A percentile compares a stretch with the other conserved stretches of the same genome.
Conservation (phyloP, 2,329 filamentous ascomycete species). For the Aspergillus ustus region DNA sequence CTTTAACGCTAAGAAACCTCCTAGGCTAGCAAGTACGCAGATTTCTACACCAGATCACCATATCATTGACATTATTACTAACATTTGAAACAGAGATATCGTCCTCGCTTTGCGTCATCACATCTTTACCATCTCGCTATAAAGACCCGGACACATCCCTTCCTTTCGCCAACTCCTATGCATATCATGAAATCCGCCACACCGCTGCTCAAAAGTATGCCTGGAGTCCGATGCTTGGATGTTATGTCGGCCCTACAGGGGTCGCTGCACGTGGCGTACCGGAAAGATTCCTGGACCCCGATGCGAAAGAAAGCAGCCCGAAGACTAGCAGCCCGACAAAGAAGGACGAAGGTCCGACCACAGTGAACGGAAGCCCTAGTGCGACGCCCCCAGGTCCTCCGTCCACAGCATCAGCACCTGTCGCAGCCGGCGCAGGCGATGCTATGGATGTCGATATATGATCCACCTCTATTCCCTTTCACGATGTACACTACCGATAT, state of each 20-base stretch:
- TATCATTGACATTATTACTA: conserved; percentile 8
- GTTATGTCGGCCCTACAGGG: conserved; percentile 73
- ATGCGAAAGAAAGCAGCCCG: conserved; percentile 20
- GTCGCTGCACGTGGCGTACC: conserved; percentile 75
- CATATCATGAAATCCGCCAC: conserved; percentile 77
- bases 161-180: conserved; percentile 76
- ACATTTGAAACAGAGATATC: conserved; percentile 44
- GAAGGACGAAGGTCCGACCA: conserved; percentile 18
- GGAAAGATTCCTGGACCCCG: conserved; percentile 64
- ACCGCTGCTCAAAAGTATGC: conserved; percentile 74
- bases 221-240: conserved; percentile 81
- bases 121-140: conserved; percentile 78
- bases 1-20: conserved; percentile 56
- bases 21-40: conserved; percentile 53
- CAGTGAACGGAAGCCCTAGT: conserved; percentile 3
- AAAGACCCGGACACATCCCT: conserved; percentile 83
- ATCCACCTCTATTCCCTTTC: neutral
- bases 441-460: conserved; percentile 26
- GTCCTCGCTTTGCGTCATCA: conserved; percentile 75
- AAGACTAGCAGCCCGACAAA: conserved; percentile 12
- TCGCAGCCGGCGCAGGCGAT: conserved; percentile 15
- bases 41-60: conserved; percentile 1
- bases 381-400: conserved; percentile 9
- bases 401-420: conserved; percentile 8
- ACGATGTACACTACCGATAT: conserved; percentile 16